Conservation (phyloP, 177 flowering plant genomes). For the Vitis hybrid region DNA sequence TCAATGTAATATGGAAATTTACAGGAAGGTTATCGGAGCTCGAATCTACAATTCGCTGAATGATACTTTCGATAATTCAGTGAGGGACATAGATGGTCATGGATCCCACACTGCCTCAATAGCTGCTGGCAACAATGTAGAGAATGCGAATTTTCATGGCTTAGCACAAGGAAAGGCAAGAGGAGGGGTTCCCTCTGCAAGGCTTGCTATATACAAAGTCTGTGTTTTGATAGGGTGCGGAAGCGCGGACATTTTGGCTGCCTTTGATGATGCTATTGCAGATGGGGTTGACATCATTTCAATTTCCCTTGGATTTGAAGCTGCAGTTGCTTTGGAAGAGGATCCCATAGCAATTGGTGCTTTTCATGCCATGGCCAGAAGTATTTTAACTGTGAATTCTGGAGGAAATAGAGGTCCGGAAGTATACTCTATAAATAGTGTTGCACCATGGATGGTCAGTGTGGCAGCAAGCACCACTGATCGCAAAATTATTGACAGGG, state of each 20-base stretch:
- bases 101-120: conserved; percentile 1
- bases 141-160: conserved; percentile 5
- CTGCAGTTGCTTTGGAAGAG: background rate
- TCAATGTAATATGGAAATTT: too few relatives aligned
- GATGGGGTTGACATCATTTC: background rate
- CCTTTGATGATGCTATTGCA: conserved; percentile 14
- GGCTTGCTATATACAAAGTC: conserved; percentile 22
- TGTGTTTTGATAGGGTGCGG: background rate
- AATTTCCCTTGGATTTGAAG: background rate
- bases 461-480: conserved; percentile 35
- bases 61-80: too few relatives aligned
- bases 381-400: background rate
- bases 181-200: conserved; percentile 23
- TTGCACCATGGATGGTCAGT: conserved; percentile 28
- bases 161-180: conserved; percentile 19
- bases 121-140: conserved; percentile 12
- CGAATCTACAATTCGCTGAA: too few relatives aligned
- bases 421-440: background rate
- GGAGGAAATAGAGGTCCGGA: conserved; percentile 18
- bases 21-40: too few relatives aligned
- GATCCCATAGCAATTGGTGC: conserved; percentile 24
- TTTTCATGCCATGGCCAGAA: conserved; percentile 19
- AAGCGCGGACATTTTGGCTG: conserved; percentile 1
- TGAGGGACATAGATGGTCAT: too few relatives aligned
- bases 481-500: conserved; percentile 18